phyloP scores from a whole-genome alignment of 2,329 filamentous ascomycete genomes.

The Fusarium nodosum region DNA sequence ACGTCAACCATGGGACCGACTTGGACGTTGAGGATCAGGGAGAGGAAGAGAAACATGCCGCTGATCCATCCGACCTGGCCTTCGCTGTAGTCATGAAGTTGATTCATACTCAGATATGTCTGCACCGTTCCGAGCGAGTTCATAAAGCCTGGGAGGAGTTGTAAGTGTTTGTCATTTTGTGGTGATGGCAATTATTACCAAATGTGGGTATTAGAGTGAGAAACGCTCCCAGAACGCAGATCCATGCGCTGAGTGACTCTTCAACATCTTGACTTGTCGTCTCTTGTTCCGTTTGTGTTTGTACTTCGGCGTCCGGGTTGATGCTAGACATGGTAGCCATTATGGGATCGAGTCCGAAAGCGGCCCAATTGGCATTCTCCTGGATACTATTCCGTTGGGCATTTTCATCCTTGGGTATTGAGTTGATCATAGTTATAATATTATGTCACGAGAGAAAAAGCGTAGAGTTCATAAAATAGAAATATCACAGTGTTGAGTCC shows the following conservation, averaged over 20 bases:
- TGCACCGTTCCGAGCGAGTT: slow-evolving; percentile 63
- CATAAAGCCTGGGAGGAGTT: slow-evolving; percentile 58
- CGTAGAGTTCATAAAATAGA: background rate
- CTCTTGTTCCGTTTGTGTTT: slow-evolving; percentile 19
- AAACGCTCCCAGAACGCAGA: slow-evolving; percentile 47
- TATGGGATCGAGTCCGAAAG: slow-evolving; percentile 40
- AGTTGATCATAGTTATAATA: slow-evolving; percentile 9
- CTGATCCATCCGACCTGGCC: slow-evolving; percentile 65
- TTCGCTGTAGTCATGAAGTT: slow-evolving; percentile 58
- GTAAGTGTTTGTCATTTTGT: background rate
- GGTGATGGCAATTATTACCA: slow-evolving; percentile 27
- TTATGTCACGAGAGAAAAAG: background rate
- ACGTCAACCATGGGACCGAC: slow-evolving; percentile 64
- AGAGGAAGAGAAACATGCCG: slow-evolving; percentile 61
- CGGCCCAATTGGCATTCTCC: slow-evolving; percentile 27
- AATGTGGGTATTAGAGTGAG: slow-evolving; percentile 44
- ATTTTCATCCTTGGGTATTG: background rate
- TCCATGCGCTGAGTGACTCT: slow-evolving; percentile 40
- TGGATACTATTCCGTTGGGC: background rate
- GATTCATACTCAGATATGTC: slow-evolving; percentile 60
- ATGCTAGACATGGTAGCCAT: slow-evolving; percentile 33
- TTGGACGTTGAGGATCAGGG: slow-evolving; percentile 61
- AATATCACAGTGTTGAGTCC: background rate
- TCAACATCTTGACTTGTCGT: slow-evolving; percentile 32
- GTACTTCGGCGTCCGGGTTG: slow-evolving; percentile 32